These are phyloP conservation scores for Mortierella sp. DNA, from an alignment of 371 early-diverging fungal species.

Conservation along the genomic window DNA sequence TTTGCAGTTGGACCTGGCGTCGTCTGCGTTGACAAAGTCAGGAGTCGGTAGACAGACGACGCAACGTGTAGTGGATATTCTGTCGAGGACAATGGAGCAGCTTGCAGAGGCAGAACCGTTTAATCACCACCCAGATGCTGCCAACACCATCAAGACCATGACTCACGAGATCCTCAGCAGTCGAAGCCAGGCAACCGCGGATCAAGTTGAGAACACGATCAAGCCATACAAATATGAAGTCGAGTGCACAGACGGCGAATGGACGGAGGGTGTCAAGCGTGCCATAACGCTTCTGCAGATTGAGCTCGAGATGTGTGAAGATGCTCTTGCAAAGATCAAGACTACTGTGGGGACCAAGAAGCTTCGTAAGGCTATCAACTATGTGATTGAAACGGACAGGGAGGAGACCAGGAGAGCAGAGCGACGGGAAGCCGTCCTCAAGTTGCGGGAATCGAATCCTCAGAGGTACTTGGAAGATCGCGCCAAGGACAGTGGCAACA, in stretches of 20 bases:
- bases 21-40: conserved; percentile 90
- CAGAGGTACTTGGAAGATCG: conserved; percentile 16
- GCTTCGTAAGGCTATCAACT: conserved; percentile 85
- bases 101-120: conserved; percentile 87
- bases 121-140: conserved; percentile 85
- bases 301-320: conserved; percentile 80
- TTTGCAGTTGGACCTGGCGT: conserved; percentile 83
- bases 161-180: conserved; percentile 84
- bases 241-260: conserved; percentile 91
- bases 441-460: conserved; percentile 31
- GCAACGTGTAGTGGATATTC: conserved; percentile 89
- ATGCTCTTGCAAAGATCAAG: conserved; percentile 78
- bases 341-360: conserved; percentile 82
- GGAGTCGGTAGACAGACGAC: conserved; percentile 94
- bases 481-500: background rate
- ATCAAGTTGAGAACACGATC: conserved; percentile 98
- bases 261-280: conserved; percentile 89
- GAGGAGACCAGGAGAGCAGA: conserved; percentile 64
- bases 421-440: conserved; percentile 40
- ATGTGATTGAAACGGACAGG: conserved; percentile 65
- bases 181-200: conserved; percentile 89
- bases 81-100: conserved; percentile 85
- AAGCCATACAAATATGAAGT: conserved; percentile 98
- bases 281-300: conserved; percentile 80
- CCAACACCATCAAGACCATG: conserved; percentile 83